Base-by-base conservation (phyloP, 1,284 basidiomycete species). In the Moniliophthora roreri region DNA sequence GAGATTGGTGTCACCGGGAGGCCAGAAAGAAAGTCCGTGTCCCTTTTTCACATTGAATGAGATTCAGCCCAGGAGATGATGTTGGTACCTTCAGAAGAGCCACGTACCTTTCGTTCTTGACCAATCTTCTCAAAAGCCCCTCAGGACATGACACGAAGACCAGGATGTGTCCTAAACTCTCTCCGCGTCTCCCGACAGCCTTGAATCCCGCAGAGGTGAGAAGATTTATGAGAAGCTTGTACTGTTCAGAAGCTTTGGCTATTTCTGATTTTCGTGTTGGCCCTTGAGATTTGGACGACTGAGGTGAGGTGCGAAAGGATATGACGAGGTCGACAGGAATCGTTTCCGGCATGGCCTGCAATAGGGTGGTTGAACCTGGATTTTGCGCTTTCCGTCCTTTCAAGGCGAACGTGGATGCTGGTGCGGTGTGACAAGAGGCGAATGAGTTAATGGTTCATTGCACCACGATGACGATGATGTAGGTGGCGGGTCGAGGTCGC, bases 61-160 rank as follows among this genome's bases (percentile, higher is more conserved):
- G 20, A 21, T 26, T 18, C 6, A n/a, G n/a, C 38, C 26, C 47
- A 26, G 9, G 24, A 18, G 20, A 10, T 11, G n/a, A 4, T 9
- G 36, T 40, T 24, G 18, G 18, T 21, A 41, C 6, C 15, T 3
- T 23, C 13, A 50, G 32, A 15, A 21, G 15, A 23, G 26, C 24
- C 21, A 72, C 87, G 66, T 61, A 92, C 92, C 85, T 74, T 72
- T 96, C 93, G 35, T 83, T 75, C 57, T 84, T 82, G 0, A 89
- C 81, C 11, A 96, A 77, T 50, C 80, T 79, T 34, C 78, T 66
- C 9, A 96, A 70, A 52, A 85, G 79, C 37, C 73, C 72, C 39
- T 80, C 74, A 0, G 86, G 83, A 54, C 89, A 91, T n/a, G 78
- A 77, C 13, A 97, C 81, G 57, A 97, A 85, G 3, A 97, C 74